Evolutionary conservation across 495 filamentous ascomycete species (phyloP).

Genomic region (Parathielavia hyrcaniae): DNA sequence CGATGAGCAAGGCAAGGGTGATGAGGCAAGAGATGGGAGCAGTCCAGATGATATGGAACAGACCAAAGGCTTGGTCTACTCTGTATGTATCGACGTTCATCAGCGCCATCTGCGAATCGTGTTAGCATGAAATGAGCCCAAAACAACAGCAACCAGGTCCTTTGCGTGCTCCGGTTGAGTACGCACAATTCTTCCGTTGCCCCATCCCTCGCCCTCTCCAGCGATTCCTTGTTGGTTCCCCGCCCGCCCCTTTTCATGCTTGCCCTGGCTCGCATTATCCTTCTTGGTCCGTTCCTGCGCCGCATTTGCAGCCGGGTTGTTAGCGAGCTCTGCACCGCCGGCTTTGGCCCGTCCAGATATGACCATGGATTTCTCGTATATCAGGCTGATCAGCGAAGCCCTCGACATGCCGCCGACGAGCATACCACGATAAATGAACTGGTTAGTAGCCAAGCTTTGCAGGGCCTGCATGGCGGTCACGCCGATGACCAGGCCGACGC

Average conservation of each 20-base stretch:
- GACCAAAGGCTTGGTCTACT: conserved; percentile 73
- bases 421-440: conserved; percentile 78
- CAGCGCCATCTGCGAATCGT: conserved; percentile 51
- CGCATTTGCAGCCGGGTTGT: conserved; percentile 33
- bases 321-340: conserved; percentile 45
- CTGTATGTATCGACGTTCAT: conserved; percentile 94
- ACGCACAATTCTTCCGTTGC: conserved; percentile 69
- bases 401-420: conserved; percentile 72
- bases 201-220: conserved; percentile 74
- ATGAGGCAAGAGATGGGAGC: conserved; percentile 70
- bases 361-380: conserved; percentile 78
- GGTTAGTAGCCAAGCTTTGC: conserved; percentile 66
- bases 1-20: conserved; percentile 66
- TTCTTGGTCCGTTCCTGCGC: conserved; percentile 30
- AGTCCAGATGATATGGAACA: conserved; percentile 89
- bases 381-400: conserved; percentile 64
- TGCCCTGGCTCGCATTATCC: conserved; percentile 13
- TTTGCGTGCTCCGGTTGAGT: not conserved
- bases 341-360: conserved; percentile 74
- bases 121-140: conserved; percentile 12
- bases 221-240: conserved; percentile 41
- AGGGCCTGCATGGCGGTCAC: conserved; percentile 69
- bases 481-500: conserved; percentile 68
- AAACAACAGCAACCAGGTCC: too few species aligned
- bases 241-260: conserved; percentile 31